Evolutionary conservation across 768 basidiomycete genomes (phyloP), one percentile per base, ranked within the genome.

Genomic region (Tulasnella sp.): DNA sequence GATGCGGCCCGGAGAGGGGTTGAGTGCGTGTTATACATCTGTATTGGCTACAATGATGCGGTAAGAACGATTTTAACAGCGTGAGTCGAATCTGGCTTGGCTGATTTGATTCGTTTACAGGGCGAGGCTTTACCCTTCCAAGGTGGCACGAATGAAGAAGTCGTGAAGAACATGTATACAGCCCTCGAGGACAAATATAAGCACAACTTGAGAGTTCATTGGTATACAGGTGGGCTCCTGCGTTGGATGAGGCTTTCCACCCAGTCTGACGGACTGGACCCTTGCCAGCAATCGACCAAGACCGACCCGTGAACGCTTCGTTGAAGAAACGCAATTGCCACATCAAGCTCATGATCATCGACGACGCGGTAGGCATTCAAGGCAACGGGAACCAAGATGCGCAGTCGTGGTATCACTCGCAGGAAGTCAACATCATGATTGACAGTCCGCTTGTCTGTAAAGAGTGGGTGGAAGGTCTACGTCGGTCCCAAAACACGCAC

Each of bases 341-440:
- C 80, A 84, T 91, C 82, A 91, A 92, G 82, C 86, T 92, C 81
- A 91, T 91, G 84, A 85, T 88, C 46, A 87, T 91, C 79, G 92
- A 92, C 82, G 89, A 89, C 81, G 84, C 87, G 80, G 87, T 92
- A 69, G 89, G 87, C 18, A 92, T 93, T 79, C 85, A 87, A 26
- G 92, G 91, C 11, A 92, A 90, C 80, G 91, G 91, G 35, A 92
- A 92, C 83, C 91, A 91, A 82, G 90, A 90, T 79, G 88, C 89
- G 9, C 91, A 92, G 81, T 88, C 87, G 5, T 92, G 91, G 91
- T 91, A 87, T 85, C 92, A 93, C 83, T 89, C 88, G 61, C 89
- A 91, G 79, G 92, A 93, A 81, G 86, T 89, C 80, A 92, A 93
- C 82, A 84, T 91, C 78, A 87, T 91, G 86, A 84, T 91, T 69